Evolutionary conservation across 805 yeast species (phyloP).

Genomic region (Pichia paraexigua): DNA sequence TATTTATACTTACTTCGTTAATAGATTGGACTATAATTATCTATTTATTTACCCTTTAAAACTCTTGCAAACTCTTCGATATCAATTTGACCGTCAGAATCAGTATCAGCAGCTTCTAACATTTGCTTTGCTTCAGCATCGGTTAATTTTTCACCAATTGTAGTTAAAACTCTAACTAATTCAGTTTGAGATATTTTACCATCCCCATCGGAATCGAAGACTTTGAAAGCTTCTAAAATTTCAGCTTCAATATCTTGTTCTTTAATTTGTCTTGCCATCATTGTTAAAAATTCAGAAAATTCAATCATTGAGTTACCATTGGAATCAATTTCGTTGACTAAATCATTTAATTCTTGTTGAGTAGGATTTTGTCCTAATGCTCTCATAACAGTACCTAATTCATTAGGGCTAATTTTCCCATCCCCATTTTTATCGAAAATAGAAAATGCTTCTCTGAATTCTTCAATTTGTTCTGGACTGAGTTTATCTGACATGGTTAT

Average conservation of each 20-base stretch:
- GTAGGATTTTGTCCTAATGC: conserved; percentile 97
- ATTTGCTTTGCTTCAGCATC: conserved; percentile 97
- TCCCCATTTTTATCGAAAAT: conserved; percentile 94
- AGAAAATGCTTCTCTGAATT: conserved; percentile 96
- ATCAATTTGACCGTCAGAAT: conserved; percentile 95
- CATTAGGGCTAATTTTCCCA: conserved; percentile 93
- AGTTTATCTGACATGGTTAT: conserved; percentile 67
- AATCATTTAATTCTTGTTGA: conserved; percentile 90
- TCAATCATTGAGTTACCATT: conserved; percentile 90
- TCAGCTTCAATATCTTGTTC: conserved; percentile 97
- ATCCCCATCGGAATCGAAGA: conserved; percentile 92
- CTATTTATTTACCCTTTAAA: conserved; percentile 57
- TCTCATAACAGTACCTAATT: conserved; percentile 97
- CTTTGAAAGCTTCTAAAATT: conserved; percentile 95
- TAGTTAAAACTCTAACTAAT: conserved; percentile 91
- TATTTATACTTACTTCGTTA: neutral
- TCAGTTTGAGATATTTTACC: conserved; percentile 96
- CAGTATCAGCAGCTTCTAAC: conserved; percentile 92
- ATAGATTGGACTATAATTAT: neutral
- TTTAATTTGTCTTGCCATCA: conserved; percentile 90
- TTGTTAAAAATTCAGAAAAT: conserved; percentile 72
- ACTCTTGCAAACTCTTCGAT: conserved; percentile 94
- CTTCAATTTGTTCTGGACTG: conserved; percentile 93
- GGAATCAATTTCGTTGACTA: conserved; percentile 95
- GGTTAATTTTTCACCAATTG: conserved; percentile 93